These are phyloP conservation scores for Blattamonas nauphoetae DNA, from an alignment of 78 protist genomes.

Conservation along the genomic window DNA sequence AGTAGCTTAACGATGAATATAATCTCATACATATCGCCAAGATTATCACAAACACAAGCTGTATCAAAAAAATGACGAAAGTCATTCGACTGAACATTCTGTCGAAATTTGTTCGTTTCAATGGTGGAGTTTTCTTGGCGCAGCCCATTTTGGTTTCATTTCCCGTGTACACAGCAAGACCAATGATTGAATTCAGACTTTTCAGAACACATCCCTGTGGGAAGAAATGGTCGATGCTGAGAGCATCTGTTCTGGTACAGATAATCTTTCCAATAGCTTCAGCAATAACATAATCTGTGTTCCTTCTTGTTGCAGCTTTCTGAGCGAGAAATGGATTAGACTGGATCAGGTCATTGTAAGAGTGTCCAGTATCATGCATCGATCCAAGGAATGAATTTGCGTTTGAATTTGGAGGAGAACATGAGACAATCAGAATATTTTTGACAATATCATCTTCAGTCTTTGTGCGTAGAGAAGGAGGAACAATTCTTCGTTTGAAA, in stretches of 20 bases:
- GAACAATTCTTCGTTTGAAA: background rate
- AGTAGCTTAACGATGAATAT: too few species aligned
- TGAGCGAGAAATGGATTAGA: too few species aligned
- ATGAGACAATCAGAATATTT: background rate
- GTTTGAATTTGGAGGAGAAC: background rate
- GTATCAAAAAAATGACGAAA: background rate
- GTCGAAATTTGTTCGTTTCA: conserved; percentile 21
- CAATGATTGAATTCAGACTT: background rate
- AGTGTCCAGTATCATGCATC: background rate
- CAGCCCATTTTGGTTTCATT: conserved; percentile 21
- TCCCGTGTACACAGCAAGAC: conserved; percentile 24
- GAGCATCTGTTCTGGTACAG: background rate
- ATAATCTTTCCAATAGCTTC: background rate
- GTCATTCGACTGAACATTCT: background rate
- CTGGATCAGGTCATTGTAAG: too few species aligned
- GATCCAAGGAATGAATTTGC: background rate
- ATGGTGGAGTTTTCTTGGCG: conserved; percentile 26
- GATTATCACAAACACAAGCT: background rate
- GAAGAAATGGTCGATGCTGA: background rate
- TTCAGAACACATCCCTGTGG: background rate
- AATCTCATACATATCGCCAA: background rate
- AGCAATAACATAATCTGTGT: background rate
- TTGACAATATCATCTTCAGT: background rate
- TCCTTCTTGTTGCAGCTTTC: background rate
- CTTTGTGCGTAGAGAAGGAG: background rate